Evolutionary conservation across 257 asterid genomes (phyloP).

Genomic region (Jacaranda mimosifolia): DNA sequence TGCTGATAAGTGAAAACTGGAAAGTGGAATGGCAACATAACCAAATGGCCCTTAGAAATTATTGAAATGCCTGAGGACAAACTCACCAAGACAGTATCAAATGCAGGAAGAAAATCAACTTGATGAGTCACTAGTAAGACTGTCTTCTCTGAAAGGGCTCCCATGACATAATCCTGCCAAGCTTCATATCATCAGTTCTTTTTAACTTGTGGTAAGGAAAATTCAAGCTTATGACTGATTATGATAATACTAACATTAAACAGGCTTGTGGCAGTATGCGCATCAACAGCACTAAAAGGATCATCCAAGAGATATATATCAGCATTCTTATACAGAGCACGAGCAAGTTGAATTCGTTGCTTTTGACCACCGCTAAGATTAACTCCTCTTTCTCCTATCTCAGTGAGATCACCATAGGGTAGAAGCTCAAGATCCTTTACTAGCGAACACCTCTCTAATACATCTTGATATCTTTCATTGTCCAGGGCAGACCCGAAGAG

Average conservation of each 20-base stretch:
- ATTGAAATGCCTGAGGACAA: slow-evolving; percentile 19
- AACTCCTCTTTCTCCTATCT: slow-evolving; percentile 97
- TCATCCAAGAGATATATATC: slow-evolving; percentile 92
- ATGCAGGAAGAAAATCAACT: slow-evolving; percentile 95
- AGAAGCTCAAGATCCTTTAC: slow-evolving; percentile 85
- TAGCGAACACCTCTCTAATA: slow-evolving; percentile 81
- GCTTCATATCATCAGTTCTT: slow-evolving; percentile 27
- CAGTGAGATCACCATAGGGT: slow-evolving; percentile 91
- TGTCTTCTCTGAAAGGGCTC: slow-evolving; percentile 78
- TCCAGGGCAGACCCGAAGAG: slow-evolving; percentile 79
- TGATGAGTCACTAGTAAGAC: slow-evolving; percentile 93
- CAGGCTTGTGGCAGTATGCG: slow-evolving; percentile 89
- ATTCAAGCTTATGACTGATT: background rate
- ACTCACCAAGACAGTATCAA: slow-evolving; percentile 87
- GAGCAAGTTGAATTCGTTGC: slow-evolving; percentile 95
- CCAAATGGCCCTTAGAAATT: too few species aligned
- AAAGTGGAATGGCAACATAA: too few species aligned
- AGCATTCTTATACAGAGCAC: slow-evolving; percentile 90
- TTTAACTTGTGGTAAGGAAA: background rate
- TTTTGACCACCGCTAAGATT: slow-evolving; percentile 99
- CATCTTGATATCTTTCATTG: slow-evolving; percentile 68
- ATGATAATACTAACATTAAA: slow-evolving; percentile 58
- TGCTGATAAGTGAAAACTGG: too few species aligned
- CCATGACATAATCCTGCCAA: slow-evolving; percentile 86
- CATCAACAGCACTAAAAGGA: slow-evolving; percentile 99